Base-by-base conservation (phyloP, 164 flowering plant species). In the Annona squamosa region DNA sequence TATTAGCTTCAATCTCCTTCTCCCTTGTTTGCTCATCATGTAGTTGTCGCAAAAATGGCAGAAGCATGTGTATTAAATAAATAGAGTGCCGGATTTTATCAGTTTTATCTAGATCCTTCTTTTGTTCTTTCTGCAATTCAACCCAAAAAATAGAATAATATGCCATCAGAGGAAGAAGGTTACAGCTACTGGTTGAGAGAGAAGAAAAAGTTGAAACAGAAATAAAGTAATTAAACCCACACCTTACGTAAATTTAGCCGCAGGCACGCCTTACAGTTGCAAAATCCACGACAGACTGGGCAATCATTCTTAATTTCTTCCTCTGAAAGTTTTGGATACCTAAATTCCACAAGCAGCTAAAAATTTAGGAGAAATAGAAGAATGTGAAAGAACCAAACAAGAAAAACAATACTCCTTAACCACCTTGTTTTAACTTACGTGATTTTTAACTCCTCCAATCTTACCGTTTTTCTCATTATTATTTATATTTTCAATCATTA, bases 11-110 rank as follows among this genome's bases (percentile, higher is more conserved):
- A 13, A 81, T 71, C 48, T 78, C 81, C 41, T 87, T 73, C 80
- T 92, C 97, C 48, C 74, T 70, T 64, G 65, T 80, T 80, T 92
- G 94, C 79, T 92, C 93, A 73, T 71, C 75, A 43, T 81, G 84
- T 72, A 88, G 79, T 74, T 79, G 84, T 74, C 72, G 82, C 48
- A 90, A 86, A 43, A 90, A 82, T 69, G 97, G 97, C 16, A 86
- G 79, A 70, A 84, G 79, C 65, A 81, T 82, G 48, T 74, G 48
- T 48, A 90, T 76, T 82, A 91, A 76, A 78, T 86, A 86, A 47
- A 84, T 79, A 66, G 80, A 74, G 82, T 83, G 85, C 72, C 83
- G 79, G 77, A 86, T 72, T 80, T 83, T 85, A 68, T 71, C 73
- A 67, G 67, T 71, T 3, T 74, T 65, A 81, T 80, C 85, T 48